phyloP scores from a whole-genome alignment of 2,329 filamentous ascomycete genomes.

The Pezicula neosporulosa region DNA sequence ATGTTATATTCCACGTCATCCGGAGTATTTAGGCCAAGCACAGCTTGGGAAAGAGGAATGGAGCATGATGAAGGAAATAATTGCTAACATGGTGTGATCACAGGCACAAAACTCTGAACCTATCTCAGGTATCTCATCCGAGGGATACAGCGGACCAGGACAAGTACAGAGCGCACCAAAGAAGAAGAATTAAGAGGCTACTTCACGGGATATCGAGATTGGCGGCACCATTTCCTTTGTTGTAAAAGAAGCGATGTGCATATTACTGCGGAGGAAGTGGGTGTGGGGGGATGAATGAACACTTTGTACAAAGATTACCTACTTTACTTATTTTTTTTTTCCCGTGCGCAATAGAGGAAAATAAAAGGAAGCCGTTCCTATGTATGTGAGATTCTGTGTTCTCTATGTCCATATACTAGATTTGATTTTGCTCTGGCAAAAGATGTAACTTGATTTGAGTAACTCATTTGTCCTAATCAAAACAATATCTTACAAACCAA shows the following conservation, averaged over 20 bases:
- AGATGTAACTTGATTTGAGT: too few relatives aligned
- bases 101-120: slow-evolving; percentile 84
- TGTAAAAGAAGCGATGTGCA: not conserved
- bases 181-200: slow-evolving; percentile 21
- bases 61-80: not conserved
- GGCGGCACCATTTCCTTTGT: slow-evolving; percentile 1
- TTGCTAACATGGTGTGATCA: slow-evolving; percentile 14
- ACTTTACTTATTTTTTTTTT: not conserved
- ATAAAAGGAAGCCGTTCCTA: not conserved
- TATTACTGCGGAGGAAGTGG: not conserved
- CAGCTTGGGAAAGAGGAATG: not conserved
- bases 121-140: slow-evolving; percentile 77
- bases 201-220: not conserved
- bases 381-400: too few relatives aligned
- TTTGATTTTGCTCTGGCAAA: too few relatives aligned
- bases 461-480: too few relatives aligned
- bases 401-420: too few relatives aligned
- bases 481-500: too few relatives aligned
- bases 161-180: slow-evolving; percentile 58
- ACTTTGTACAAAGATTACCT: not conserved
- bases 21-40: not conserved
- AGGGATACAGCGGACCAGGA: slow-evolving; percentile 75
- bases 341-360: not conserved
- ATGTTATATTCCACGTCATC: slow-evolving; percentile 31
- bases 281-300: not conserved